phyloP scores from a whole-genome alignment of 2,329 filamentous ascomycete species.

The Massarina eburnea region DNA sequence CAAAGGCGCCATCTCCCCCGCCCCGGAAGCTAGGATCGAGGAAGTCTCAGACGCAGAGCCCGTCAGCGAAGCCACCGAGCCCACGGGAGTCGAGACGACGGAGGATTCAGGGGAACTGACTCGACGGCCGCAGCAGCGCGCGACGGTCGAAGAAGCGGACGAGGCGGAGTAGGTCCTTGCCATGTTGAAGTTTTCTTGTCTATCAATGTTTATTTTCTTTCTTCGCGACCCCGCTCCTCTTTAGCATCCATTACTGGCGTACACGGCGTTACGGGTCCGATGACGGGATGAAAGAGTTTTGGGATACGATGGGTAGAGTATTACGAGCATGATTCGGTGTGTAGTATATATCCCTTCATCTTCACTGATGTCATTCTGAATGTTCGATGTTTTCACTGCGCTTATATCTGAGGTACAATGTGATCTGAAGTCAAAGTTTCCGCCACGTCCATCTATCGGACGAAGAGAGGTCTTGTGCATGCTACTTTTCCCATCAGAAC shows the following conservation, averaged over 20 bases:
- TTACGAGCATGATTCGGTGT: no score
- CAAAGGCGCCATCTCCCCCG: constrained; percentile 34
- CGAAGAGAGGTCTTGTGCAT: no score
- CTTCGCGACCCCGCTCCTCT: neutral
- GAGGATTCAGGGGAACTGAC: constrained; percentile 19
- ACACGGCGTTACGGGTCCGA: neutral
- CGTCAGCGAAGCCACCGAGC: constrained; percentile 27
- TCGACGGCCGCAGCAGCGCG: constrained; percentile 32
- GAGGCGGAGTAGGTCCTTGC: constrained; percentile 33
- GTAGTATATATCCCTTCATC: constrained; percentile 1
- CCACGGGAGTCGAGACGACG: constrained; percentile 30
- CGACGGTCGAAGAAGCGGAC: constrained; percentile 42
- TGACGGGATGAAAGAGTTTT: neutral
- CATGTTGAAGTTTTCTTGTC: neutral
- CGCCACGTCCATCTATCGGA: no score
- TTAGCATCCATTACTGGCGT: constrained; percentile 2
- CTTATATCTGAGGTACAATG: no score
- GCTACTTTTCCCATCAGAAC: neutral
- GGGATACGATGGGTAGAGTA: no score
- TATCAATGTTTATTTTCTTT: neutral
- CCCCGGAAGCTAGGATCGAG: constrained; percentile 30
- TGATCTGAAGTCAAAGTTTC: no score
- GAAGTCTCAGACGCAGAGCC: constrained; percentile 12
- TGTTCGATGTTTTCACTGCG: no score
- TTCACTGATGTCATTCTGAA: neutral